These are phyloP conservation scores for Yarrowia porcina DNA, from an alignment of 805 yeast species.

Conservation along the genomic window DNA sequence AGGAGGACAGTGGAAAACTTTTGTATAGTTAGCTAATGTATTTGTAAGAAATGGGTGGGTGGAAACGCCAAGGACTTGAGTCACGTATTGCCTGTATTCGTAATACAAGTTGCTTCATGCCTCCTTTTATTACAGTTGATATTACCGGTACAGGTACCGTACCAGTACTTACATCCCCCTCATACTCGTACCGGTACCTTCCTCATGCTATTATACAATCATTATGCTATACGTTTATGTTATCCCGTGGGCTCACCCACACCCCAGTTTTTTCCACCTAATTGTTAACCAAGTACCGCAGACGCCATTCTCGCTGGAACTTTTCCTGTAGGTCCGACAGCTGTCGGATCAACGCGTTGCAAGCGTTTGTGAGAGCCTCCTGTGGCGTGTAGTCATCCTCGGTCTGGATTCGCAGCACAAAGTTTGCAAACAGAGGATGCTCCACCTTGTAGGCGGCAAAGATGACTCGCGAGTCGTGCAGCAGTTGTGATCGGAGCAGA, in stretches of 20 bases:
- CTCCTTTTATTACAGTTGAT: no score
- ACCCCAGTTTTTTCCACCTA: not conserved
- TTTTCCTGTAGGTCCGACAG: constrained; percentile 69
- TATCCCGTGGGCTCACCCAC: not conserved
- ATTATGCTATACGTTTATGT: constrained; percentile 10
- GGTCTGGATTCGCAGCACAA: constrained; percentile 90
- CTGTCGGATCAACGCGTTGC: constrained; percentile 76
- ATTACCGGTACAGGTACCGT: no score
- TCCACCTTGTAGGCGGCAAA: constrained; percentile 98
- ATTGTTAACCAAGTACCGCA: constrained; percentile 22
- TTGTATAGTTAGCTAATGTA: constrained; percentile 6
- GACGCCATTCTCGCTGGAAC: constrained; percentile 87
- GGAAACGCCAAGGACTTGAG: no score
- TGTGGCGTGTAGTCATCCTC: constrained; percentile 92
- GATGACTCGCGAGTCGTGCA: constrained; percentile 81
- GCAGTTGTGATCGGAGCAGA: constrained; percentile 76
- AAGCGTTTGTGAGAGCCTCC: constrained; percentile 86
- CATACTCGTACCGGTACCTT: no score
- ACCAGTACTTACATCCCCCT: no score
- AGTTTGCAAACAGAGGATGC: constrained; percentile 95
- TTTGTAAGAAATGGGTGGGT: not conserved
- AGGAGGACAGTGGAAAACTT: not conserved
- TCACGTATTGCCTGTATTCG: no score
- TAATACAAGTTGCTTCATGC: no score
- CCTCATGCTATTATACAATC: not conserved